Conservation (phyloP, 768 basidiomycete species). For the Tremella mesenterica region DNA sequence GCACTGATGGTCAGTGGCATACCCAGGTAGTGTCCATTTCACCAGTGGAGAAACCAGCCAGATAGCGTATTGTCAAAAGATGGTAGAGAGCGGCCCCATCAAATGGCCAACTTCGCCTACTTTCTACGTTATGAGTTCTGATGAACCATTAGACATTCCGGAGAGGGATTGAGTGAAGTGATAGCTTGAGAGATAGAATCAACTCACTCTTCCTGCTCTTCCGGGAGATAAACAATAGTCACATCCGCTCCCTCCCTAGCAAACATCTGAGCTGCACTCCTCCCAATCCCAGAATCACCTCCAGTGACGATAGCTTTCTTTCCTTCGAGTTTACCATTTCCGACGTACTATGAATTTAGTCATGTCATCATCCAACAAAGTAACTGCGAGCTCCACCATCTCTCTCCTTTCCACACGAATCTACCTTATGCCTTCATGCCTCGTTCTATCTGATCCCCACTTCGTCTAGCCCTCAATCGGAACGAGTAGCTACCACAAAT, state of each 20-base stretch:
- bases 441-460: no score
- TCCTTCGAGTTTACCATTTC: conserved; percentile 49
- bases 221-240: conserved; percentile 50
- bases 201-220: conserved; percentile 53
- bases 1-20: conserved; percentile 7
- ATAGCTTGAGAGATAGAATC: no score
- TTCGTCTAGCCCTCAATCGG: no score
- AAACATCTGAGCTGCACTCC: conserved; percentile 41
- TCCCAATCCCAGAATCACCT: conserved; percentile 38
- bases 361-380: not conserved
- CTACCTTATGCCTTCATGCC: no score
- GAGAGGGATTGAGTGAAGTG: no score
- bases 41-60: no score
- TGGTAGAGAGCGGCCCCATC: no score
- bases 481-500: not conserved
- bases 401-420: not conserved
- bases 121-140: no score
- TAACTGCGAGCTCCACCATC: not conserved
- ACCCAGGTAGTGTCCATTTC: no score
- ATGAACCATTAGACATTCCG: no score
- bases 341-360: conserved; percentile 48
- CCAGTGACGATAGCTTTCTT: conserved; percentile 43
- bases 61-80: no score
- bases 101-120: no score
- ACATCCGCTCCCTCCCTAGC: conserved; percentile 48